phyloP scores from a whole-genome alignment of 2,329 filamentous ascomycete species.

The Cordyceps cicadae region DNA sequence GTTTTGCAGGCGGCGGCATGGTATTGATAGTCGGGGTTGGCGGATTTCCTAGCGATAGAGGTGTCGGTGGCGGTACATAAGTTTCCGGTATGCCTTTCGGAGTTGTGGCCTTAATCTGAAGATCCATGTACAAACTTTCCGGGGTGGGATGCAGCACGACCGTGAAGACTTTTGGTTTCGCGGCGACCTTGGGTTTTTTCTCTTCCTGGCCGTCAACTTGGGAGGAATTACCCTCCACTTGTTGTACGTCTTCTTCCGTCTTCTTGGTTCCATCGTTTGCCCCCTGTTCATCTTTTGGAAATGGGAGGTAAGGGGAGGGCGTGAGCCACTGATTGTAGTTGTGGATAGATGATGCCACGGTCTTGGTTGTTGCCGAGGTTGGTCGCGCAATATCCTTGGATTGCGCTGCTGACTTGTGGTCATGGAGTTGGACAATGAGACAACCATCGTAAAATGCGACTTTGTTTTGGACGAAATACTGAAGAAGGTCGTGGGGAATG shows the following conservation, averaged over 20 bases:
- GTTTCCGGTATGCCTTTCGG: constrained; percentile 41
- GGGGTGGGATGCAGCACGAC: constrained; percentile 79
- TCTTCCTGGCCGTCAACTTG: constrained; percentile 30
- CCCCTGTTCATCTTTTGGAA: constrained; percentile 51
- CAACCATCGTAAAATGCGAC: constrained; percentile 90
- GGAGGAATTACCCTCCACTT: constrained; percentile 15
- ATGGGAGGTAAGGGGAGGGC: constrained; percentile 76
- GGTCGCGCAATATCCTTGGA: constrained; percentile 49
- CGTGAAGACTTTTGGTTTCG: constrained; percentile 62
- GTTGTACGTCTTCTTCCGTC: constrained; percentile 23
- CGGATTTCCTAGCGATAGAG: constrained; percentile 46
- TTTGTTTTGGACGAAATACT: constrained; percentile 61
- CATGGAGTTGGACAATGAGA: constrained; percentile 87
- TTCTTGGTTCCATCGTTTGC: constrained; percentile 28
- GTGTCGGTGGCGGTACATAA: constrained; percentile 55
- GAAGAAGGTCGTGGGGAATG: constrained; percentile 81
- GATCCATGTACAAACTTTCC: constrained; percentile 65
- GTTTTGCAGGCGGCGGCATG: constrained; percentile 56
- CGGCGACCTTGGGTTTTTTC: constrained; percentile 32
- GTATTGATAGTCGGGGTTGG: constrained; percentile 51
- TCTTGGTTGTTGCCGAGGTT: constrained; percentile 49
- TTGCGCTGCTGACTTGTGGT: constrained; percentile 63
- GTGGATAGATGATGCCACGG: constrained; percentile 73
- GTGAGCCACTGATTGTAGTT: constrained; percentile 87
- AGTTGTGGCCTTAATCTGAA: constrained; percentile 67